phyloP scores from a whole-genome alignment of 2,329 filamentous ascomycete species.

The Scedosporium minutisporum region DNA sequence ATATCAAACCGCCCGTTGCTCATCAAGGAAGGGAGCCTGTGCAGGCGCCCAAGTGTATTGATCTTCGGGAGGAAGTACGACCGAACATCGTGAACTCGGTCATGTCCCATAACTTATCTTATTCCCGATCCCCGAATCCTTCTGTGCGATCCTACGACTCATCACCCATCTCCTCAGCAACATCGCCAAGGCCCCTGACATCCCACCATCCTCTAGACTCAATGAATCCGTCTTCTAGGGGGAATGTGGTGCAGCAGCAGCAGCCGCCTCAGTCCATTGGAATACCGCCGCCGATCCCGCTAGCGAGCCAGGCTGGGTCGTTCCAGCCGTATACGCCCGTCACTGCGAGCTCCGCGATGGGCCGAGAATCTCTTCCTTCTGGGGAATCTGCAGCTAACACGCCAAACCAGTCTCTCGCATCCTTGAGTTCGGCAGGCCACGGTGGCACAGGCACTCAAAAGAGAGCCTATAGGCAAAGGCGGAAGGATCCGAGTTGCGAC shows the following conservation, averaged over 20 bases:
- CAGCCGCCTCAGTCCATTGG: conserved; percentile 34
- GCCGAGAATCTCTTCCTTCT: conserved; percentile 52
- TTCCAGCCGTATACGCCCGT: conserved; percentile 47
- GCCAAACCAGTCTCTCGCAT: conserved; percentile 33
- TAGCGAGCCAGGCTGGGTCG: conserved; percentile 14
- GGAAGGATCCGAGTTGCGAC: conserved; percentile 96
- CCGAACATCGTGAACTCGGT: neutral
- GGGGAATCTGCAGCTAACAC: conserved; percentile 47
- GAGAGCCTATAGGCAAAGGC: conserved; percentile 83
- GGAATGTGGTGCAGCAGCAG: neutral
- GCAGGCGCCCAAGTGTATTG: neutral
- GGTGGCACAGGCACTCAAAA: conserved; percentile 53
- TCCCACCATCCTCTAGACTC: neutral
- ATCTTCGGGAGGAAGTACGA: neutral
- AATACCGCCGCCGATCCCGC: conserved; percentile 22
- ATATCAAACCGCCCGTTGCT: neutral
- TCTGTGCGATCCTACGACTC: conserved; percentile 55
- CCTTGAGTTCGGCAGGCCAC: conserved; percentile 19
- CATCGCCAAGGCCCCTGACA: conserved; percentile 44
- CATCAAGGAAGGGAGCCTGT: neutral
- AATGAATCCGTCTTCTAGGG: neutral
- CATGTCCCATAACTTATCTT: conserved; percentile 38
- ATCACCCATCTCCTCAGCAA: conserved; percentile 47
- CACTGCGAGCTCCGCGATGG: conserved; percentile 37
- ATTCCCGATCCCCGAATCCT: conserved; percentile 51